Evolutionary conservation across 2,329 filamentous ascomycete genomes (phyloP).

Genomic region (Pleomassaria siparia): DNA sequence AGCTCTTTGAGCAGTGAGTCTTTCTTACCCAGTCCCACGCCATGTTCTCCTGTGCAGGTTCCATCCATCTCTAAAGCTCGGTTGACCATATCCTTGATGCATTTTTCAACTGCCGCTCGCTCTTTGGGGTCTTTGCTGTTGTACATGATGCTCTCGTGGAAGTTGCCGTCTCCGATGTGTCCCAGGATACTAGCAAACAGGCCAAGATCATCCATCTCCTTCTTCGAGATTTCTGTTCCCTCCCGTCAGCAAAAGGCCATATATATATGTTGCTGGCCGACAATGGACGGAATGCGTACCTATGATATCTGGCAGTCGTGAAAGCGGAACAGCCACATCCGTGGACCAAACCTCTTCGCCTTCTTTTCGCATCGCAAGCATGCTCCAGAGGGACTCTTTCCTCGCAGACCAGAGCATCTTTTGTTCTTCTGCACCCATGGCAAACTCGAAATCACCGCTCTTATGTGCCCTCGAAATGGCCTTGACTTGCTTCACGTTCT

Average conservation of each 20-base stretch:
- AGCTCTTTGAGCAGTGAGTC: conserved; percentile 76
- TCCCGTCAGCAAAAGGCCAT: no score
- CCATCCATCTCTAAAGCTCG: conserved; percentile 93
- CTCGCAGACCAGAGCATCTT: conserved; percentile 62
- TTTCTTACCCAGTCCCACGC: conserved; percentile 85
- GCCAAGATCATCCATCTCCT: conserved; percentile 82
- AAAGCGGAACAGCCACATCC: conserved; percentile 63
- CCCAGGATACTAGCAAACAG: conserved; percentile 86
- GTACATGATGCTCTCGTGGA: conserved; percentile 92
- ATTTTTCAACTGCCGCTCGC: conserved; percentile 72
- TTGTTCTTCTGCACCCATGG: conserved; percentile 55
- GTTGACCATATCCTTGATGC: conserved; percentile 87
- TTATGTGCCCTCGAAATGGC: conserved; percentile 65
- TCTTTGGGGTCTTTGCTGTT: conserved; percentile 69
- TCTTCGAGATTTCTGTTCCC: conserved; percentile 75
- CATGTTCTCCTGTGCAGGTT: conserved; percentile 88
- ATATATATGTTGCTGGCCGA: neutral
- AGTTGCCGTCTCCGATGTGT: conserved; percentile 92
- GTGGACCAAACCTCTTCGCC: conserved; percentile 63
- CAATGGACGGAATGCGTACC: conserved; percentile 38
- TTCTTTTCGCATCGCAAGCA: conserved; percentile 58
- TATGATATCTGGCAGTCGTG: conserved; percentile 63
- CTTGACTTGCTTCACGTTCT: conserved; percentile 72
- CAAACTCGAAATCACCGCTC: conserved; percentile 58
- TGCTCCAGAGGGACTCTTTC: conserved; percentile 63